A percentile compares a stretch with the other conserved stretches of the same genome.
phyloP scores from a whole-genome alignment of 805 yeast species.

The Candida pseudofarinosa region DNA sequence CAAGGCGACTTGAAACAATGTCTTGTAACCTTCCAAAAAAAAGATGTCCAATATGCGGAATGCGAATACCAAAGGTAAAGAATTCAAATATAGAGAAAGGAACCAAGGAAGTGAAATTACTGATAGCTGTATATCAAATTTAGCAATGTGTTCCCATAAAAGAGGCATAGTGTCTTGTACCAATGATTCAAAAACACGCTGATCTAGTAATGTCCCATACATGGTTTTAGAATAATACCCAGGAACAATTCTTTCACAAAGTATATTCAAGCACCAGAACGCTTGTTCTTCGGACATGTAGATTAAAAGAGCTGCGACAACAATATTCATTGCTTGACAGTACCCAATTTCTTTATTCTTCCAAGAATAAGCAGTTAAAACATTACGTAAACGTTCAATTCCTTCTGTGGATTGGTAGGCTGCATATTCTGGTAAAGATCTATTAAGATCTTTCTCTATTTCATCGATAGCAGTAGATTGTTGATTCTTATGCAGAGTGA shows the following conservation, averaged over 20 bases:
- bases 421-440: slow-evolving; percentile 93
- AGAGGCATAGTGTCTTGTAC: slow-evolving; percentile 89
- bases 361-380: slow-evolving; percentile 93
- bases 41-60: slow-evolving; percentile 87
- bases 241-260: slow-evolving; percentile 85
- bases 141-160: slow-evolving; percentile 74
- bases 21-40: slow-evolving; percentile 83
- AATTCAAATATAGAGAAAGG: slow-evolving; percentile 78
- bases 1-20: slow-evolving; percentile 87
- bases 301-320: slow-evolving; percentile 70
- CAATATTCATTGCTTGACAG: slow-evolving; percentile 98
- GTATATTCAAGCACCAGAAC: slow-evolving; percentile 79
- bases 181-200: slow-evolving; percentile 84
- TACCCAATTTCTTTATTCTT: slow-evolving; percentile 95
- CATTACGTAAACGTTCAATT: slow-evolving; percentile 77
- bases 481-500: slow-evolving; percentile 59
- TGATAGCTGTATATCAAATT: slow-evolving; percentile 82
- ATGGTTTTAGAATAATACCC: slow-evolving; percentile 96
- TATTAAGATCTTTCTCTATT: slow-evolving; percentile 90
- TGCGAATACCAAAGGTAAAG: slow-evolving; percentile 94
- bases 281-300: slow-evolving; percentile 97
- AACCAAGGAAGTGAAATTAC: slow-evolving; percentile 97
- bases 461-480: slow-evolving; percentile 88
- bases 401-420: slow-evolving; percentile 90
- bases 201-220: slow-evolving; percentile 96